phyloP scores from a whole-genome alignment of 164 flowering plant species.

The Magnolia officinalis region DNA sequence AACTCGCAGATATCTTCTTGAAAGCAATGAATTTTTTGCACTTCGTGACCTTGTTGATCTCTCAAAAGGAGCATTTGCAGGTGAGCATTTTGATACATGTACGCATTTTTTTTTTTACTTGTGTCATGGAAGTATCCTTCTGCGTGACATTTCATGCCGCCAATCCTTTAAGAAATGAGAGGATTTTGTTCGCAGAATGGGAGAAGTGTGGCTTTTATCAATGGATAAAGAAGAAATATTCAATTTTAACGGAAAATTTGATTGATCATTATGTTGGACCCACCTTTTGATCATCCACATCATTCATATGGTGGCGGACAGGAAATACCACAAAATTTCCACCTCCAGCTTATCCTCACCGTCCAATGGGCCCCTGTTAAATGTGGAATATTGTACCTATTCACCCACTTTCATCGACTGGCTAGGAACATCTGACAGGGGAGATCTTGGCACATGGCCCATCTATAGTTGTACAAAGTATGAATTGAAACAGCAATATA shows the following conservation, averaged over 20 bases:
- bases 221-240: neutral
- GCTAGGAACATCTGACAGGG: no score
- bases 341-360: no score
- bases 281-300: neutral
- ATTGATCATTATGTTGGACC: neutral
- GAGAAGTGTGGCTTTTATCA: neutral
- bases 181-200: no score
- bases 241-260: neutral
- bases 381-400: no score
- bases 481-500: no score
- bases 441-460: no score
- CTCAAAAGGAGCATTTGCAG: conserved; percentile 93
- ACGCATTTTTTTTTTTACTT: neutral
- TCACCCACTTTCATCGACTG: no score
- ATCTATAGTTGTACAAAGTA: no score
- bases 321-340: no score
- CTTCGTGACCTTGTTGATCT: conserved; percentile 91
- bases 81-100: conserved; percentile 26
- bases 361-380: no score
- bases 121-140: neutral
- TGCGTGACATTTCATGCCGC: neutral
- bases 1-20: conserved; percentile 84
- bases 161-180: neutral
- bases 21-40: conserved; percentile 88
- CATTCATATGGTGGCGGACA: neutral